These are phyloP conservation scores for Laetiporus sulphureus DNA, from an alignment of 1,284 basidiomycete genomes.

Conservation along the genomic window DNA sequence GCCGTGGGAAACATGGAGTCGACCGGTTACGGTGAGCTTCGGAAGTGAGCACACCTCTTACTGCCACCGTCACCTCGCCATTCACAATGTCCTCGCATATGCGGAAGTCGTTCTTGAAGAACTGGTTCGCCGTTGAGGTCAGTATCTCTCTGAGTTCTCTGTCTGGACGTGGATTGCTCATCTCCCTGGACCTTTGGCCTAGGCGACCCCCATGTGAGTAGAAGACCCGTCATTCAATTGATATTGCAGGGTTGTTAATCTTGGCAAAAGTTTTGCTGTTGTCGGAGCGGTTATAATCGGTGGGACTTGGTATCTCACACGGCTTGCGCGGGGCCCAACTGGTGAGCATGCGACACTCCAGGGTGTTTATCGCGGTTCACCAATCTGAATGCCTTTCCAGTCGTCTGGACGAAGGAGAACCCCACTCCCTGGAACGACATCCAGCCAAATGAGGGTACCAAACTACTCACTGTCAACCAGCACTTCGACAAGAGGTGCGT, in stretches of 20 bases:
- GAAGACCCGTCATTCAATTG: conserved; percentile 1
- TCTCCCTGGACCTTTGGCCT: not conserved
- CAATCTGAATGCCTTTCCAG: conserved; percentile 28
- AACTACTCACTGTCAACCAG: conserved; percentile 62
- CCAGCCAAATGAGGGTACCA: conserved; percentile 64
- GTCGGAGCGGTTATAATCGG: conserved; percentile 60
- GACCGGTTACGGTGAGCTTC: conserved; percentile 8
- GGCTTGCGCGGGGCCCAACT: conserved; percentile 63
- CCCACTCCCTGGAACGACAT: conserved; percentile 77
- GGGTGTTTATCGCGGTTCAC: not conserved
- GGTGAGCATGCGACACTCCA: conserved; percentile 37
- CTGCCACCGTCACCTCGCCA: conserved; percentile 9
- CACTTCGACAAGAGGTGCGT: conserved; percentile 65
- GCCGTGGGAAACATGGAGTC: conserved; percentile 16
- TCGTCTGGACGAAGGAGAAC: conserved; percentile 76
- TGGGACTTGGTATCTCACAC: conserved; percentile 64
- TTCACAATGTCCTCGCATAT: conserved; percentile 21
- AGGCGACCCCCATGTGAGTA: conserved; percentile 77
- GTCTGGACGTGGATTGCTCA: conserved; percentile 1
- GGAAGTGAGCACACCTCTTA: conserved; percentile 5
- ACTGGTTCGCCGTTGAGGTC: conserved; percentile 83
- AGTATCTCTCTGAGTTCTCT: conserved; percentile 12
- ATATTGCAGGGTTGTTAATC: conserved; percentile 3
- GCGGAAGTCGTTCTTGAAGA: conserved; percentile 46
- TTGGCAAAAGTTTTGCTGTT: conserved; percentile 55